These are phyloP conservation scores for Aureobasidium sp. DNA, from an alignment of 2,329 filamentous ascomycete genomes.

Conservation along the genomic window DNA sequence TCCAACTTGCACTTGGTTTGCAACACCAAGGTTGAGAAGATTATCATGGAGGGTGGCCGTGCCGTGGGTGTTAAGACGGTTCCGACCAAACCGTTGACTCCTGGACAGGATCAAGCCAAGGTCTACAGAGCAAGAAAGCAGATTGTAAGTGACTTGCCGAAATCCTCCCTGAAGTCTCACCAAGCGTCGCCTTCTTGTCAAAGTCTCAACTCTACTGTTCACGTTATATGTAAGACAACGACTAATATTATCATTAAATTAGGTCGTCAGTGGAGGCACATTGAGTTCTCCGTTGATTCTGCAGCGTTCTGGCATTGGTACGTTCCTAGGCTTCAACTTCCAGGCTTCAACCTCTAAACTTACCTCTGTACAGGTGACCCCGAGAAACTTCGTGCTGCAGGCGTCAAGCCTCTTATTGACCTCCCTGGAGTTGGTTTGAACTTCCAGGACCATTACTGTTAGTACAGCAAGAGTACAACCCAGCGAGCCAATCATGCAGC, in stretches of 20 bases:
- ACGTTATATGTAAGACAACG: too few species aligned
- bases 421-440: constrained; percentile 66
- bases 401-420: constrained; percentile 60
- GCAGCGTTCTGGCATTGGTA: constrained; percentile 61
- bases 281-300: constrained; percentile 66
- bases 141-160: constrained; percentile 34
- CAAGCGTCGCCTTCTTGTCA: too few species aligned
- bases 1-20: constrained; percentile 62
- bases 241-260: too few species aligned
- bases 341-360: neutral
- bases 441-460: constrained; percentile 63
- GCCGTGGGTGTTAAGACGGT: constrained; percentile 65
- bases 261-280: constrained; percentile 59
- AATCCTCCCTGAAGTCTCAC: too few species aligned
- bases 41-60: constrained; percentile 62
- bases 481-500: too few species aligned
- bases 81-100: constrained; percentile 58
- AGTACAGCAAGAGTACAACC: too few species aligned
- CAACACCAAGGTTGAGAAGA: constrained; percentile 71
- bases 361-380: constrained; percentile 42
- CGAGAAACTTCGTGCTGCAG: constrained; percentile 58
- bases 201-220: too few species aligned
- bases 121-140: constrained; percentile 63
- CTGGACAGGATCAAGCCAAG: constrained; percentile 42
- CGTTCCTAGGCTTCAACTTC: neutral